Base-by-base conservation (phyloP, 2,329 filamentous ascomycete genomes). In the Penicillium sp. region DNA sequence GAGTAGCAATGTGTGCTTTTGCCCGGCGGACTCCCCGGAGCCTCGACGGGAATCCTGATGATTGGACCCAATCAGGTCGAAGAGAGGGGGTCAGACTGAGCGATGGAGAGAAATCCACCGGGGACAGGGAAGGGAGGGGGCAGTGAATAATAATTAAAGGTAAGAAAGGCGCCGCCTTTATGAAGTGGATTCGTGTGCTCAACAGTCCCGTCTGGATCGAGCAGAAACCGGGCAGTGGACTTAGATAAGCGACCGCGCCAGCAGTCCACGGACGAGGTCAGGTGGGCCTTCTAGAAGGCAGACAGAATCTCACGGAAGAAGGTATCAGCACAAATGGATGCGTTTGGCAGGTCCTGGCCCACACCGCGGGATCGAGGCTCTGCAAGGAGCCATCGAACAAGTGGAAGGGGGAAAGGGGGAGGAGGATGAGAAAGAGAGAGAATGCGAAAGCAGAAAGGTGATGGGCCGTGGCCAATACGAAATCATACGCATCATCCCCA, bases 271-370 rank as follows among this genome's bases (percentile, higher is more conserved):
- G 18, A 18, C 18, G 18, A 18, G 18, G 18, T 18, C 18, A 18
- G 25, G 47, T 54, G 52, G 52, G 35, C 50, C 56, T 60, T 60
- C 57, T 58, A 60, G 55, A 60, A 59, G 29, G 11, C 29, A 11
- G 29, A 11, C 7, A 11, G 29, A 32, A 32, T 32, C 8, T 32
- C 11, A 7, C 8, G 29, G 29, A 50, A 39, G 53, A 56, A 54
- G 41, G 42, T 34, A 43, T 45, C 42, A 43, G 34, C 43, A 39
- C 43, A 49, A 51, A 45, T 47, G 40, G 35, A 18, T 18, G 46
- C 42, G 45, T 9, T 37, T 51, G 53, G 54, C 55, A 48, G 4
- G 29, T 54, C 48, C 54, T 51, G 53, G 51, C 43, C 55, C 53
- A 55, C 55, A 41, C 41, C 11, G 18, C 35, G 39, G 49, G 48